These are phyloP conservation scores for Sporothrix protearum DNA, from an alignment of 2,329 filamentous ascomycete genomes.

Conservation along the genomic window DNA sequence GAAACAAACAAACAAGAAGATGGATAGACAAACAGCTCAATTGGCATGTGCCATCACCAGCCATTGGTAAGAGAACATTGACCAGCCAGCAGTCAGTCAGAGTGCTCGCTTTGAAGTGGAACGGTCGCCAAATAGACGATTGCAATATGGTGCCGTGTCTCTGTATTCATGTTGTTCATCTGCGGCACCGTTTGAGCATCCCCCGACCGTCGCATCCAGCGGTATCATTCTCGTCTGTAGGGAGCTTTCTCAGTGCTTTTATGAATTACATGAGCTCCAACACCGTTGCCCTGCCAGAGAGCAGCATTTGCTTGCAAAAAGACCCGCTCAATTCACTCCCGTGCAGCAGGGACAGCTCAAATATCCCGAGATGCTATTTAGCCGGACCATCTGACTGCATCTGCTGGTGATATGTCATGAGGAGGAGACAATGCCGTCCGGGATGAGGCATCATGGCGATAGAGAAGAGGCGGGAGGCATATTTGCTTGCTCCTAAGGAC, in stretches of 20 bases:
- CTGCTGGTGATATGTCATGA: background rate
- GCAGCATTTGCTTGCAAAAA: too few species aligned
- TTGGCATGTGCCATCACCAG: background rate
- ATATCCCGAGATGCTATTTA: background rate
- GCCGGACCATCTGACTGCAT: background rate
- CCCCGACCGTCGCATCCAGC: background rate
- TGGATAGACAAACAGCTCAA: background rate
- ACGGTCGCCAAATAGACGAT: background rate
- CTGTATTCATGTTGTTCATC: background rate
- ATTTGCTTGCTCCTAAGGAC: too few species aligned
- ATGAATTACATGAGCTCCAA: background rate
- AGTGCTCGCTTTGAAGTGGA: background rate
- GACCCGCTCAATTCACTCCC: background rate
- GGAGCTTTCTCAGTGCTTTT: background rate
- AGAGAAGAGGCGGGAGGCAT: background rate
- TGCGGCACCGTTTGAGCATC: background rate
- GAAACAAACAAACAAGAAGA: background rate
- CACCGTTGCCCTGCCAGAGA: background rate
- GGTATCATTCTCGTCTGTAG: background rate
- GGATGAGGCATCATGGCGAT: background rate
- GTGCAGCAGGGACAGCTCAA: background rate
- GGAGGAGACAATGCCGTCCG: background rate
- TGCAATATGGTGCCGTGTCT: conserved; percentile 5
- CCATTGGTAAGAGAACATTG: background rate
- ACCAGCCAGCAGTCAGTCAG: background rate